Base-by-base conservation (phyloP, 257 asterid genomes). In the Anisodus acutangulus region DNA sequence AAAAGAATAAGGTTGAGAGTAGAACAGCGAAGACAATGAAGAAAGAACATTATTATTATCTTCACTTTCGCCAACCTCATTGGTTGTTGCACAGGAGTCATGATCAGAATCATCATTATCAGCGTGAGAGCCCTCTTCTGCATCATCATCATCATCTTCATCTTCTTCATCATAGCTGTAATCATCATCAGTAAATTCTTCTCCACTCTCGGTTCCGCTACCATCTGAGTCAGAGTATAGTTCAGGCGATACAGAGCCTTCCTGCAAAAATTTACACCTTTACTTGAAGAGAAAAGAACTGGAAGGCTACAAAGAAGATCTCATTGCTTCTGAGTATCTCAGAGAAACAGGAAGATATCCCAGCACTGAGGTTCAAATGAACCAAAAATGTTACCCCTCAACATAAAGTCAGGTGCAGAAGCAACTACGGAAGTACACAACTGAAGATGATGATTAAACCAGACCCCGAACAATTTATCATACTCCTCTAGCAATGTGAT, bases 161-260 rank as follows among this genome's bases (percentile, higher is more conserved):
- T 90, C 90, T 85, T 90, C 89, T 41, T 86, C 92, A 76, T 83
- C 57, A 51, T 79, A 31, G 35, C 35, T 87, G 58, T 90, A 93
- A 82, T 91, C 95, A 79, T 92, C 97, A 85, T 95, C 98, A 51
- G 93, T 90, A 81, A 93, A 90, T 88, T 96, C 99, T 85, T 96
- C 99, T 85, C 91, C 98, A 35, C 92, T 90, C 87, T 90, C 97
- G 85, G 93, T 93, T 78, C 91, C 97, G 85, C 91, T 92, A 81
- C 92, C 98, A 67, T 96, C 99, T 39, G 97, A 89, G 79, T 96
- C 98, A 60, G 99, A 91, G 87, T 93, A 96, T 60, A 95, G 93
- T 83, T 90, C 98, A 85, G 94, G 94, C 16, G 92, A 79, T 69
- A 53, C 87, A 9, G 97, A 90, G 66, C 93, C 94, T 86, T 90